Evolutionary conservation across 805 yeast genomes (phyloP).

Genomic region (Candida insectorum): DNA sequence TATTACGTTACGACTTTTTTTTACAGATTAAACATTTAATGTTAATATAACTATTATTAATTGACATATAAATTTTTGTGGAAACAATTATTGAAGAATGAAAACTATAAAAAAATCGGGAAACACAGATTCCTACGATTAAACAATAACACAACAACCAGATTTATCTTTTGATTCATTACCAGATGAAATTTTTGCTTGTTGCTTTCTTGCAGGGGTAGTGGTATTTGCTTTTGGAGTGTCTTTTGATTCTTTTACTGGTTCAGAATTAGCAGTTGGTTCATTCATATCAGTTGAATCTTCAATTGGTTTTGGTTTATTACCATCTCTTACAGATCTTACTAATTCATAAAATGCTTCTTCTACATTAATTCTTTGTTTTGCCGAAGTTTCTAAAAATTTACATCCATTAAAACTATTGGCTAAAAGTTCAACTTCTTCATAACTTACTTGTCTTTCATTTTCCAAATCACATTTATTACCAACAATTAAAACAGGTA

Average conservation of each 20-base stretch:
- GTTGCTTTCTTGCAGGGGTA: conserved; percentile 10
- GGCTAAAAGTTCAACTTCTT: conserved; percentile 63
- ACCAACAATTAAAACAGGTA: conserved; percentile 80
- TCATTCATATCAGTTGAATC: conserved; percentile 6
- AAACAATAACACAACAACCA: conserved; percentile 37
- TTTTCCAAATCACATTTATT: conserved; percentile 73
- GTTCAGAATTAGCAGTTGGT: conserved; percentile 6
- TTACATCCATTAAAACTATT: conserved; percentile 56
- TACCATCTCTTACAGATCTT: conserved; percentile 45
- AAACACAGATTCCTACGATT: too few species aligned
- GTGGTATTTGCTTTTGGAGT: conserved; percentile 7
- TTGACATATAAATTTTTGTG: too few species aligned
- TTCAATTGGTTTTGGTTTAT: conserved; percentile 5
- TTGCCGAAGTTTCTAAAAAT: conserved; percentile 91
- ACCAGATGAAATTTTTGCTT: conserved; percentile 10
- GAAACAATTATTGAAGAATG: too few species aligned
- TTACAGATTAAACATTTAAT: too few species aligned
- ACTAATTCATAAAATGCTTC: conserved; percentile 74
- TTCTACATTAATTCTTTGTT: conserved; percentile 85
- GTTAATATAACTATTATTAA: background rate
- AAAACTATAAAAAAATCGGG: too few species aligned
- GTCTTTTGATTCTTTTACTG: conserved; percentile 5
- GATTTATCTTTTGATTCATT: conserved; percentile 26
- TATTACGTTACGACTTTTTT: background rate
- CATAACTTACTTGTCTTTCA: conserved; percentile 69